Evolutionary conservation across 176 grass and related monocot genomes (phyloP).

Genomic region (Tillandsia leiboldiana): DNA sequence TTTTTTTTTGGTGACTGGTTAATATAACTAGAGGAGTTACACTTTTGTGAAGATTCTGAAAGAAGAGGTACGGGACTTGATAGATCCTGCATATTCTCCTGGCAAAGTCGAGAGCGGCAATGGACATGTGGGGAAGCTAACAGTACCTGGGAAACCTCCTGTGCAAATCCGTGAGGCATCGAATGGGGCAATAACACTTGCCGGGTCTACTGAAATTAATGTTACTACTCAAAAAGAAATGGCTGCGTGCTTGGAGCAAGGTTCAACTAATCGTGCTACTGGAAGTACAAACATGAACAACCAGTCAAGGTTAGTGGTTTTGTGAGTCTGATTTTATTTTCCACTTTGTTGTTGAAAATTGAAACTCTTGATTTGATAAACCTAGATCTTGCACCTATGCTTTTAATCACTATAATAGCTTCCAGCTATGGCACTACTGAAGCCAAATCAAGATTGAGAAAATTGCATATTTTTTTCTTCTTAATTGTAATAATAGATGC

Average conservation of each 20-base stretch:
- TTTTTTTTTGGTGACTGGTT: not conserved
- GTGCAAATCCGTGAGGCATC: constrained; percentile 96
- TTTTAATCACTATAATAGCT: not conserved
- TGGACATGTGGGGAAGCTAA: constrained; percentile 40
- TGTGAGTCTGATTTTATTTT: not conserved
- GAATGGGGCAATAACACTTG: constrained; percentile 88
- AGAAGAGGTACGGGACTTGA: constrained; percentile 94
- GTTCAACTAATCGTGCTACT: constrained; percentile 69
- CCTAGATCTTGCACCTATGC: not conserved
- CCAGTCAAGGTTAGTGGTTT: constrained; percentile 70
- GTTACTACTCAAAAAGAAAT: constrained; percentile 88
- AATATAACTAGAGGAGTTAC: not conserved
- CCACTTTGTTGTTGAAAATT: constrained; percentile 1
- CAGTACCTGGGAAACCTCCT: constrained; percentile 64
- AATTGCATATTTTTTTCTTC: not conserved
- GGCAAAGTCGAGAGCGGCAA: constrained; percentile 64
- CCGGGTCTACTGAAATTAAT: constrained; percentile 83
- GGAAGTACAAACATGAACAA: constrained; percentile 99
- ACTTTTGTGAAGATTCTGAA: constrained; percentile 67
- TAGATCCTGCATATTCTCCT: constrained; percentile 38
- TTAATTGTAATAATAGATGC: not conserved
- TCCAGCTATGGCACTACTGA: not conserved
- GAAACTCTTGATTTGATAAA: constrained; percentile 1
- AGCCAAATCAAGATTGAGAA: not conserved
- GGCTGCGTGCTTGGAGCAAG: constrained; percentile 77